phyloP scores from a whole-genome alignment of 2,329 filamentous ascomycete species.

The Diaporthe velutina region DNA sequence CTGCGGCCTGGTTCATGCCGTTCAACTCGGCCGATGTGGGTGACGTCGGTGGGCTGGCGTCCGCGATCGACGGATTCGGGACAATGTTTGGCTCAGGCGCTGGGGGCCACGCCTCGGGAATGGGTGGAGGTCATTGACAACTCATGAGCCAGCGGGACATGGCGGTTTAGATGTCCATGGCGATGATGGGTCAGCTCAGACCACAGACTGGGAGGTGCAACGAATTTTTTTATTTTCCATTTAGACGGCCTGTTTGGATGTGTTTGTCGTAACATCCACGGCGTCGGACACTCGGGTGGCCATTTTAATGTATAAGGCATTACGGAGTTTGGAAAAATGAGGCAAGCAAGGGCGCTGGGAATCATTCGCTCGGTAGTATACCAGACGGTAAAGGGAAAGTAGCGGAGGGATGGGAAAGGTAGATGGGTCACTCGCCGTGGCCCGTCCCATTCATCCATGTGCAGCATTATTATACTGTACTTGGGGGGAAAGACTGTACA shows the following conservation, averaged over 20 bases:
- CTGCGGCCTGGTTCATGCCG: slow-evolving; percentile 89
- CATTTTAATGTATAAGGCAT: slow-evolving; percentile 16
- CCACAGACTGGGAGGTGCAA: background rate
- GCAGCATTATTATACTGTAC: slow-evolving; percentile 24
- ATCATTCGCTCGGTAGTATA: slow-evolving; percentile 26
- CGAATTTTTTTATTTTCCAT: background rate
- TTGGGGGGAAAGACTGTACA: background rate
- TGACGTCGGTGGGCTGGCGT: slow-evolving; percentile 58
- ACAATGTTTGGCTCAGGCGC: slow-evolving; percentile 60
- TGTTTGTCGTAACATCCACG: background rate
- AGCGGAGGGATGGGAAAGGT: background rate
- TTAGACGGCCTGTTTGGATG: slow-evolving; percentile 3
- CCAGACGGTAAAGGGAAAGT: background rate
- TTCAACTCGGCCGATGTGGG: slow-evolving; percentile 82
- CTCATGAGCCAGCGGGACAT: background rate
- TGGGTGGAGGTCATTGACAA: slow-evolving; percentile 46
- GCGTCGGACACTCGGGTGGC: slow-evolving; percentile 8
- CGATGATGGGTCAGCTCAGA: background rate
- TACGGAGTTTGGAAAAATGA: background rate
- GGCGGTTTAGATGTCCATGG: background rate
- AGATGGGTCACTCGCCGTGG: slow-evolving; percentile 1
- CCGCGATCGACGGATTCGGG: slow-evolving; percentile 61
- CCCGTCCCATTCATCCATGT: slow-evolving; percentile 3
- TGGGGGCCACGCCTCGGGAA: slow-evolving; percentile 44
- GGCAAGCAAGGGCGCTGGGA: slow-evolving; percentile 21